A percentile compares a stretch with the other conserved stretches of the same genome.
These are phyloP conservation scores for Nepenthes gracilis DNA, from an alignment of 148 eudicot genomes.

Conservation along the genomic window DNA sequence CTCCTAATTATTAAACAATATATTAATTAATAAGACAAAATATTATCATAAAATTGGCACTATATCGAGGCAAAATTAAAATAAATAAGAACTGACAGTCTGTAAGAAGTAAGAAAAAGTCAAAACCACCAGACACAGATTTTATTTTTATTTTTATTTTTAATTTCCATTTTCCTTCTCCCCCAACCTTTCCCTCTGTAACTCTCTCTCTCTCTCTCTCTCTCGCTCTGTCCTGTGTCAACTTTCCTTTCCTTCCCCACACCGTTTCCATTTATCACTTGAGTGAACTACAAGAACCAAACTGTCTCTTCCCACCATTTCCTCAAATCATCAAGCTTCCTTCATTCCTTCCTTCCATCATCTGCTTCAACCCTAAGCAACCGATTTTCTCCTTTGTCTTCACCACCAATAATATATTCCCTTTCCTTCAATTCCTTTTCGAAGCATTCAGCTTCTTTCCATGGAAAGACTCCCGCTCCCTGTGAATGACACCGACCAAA, in stretches of 20 bases:
- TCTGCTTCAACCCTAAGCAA: conserved; percentile 1
- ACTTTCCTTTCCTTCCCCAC: conserved; percentile 11
- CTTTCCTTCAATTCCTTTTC: too few species aligned
- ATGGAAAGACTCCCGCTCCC: background rate
- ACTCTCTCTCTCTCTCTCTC: too few species aligned
- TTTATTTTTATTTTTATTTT: too few species aligned
- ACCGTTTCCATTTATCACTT: conserved; percentile 15
- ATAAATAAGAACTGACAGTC: too few species aligned
- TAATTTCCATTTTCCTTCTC: too few species aligned
- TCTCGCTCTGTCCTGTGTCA: conserved; percentile 6
- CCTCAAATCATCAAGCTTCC: background rate
- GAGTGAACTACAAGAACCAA: conserved; percentile 33
- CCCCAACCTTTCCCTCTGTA: background rate
- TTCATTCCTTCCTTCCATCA: background rate
- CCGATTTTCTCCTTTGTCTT: background rate
- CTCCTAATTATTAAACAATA: too few species aligned
- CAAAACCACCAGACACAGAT: too few species aligned
- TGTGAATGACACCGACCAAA: conserved; percentile 1
- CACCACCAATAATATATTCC: too few species aligned
- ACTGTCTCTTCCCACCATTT: background rate
- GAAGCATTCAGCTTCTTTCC: background rate
- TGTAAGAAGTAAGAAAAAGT: too few species aligned
- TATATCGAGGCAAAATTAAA: too few species aligned
- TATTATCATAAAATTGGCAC: too few species aligned
- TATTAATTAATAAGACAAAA: too few species aligned